These are phyloP conservation scores for Penicillium sclerotiorum DNA, from an alignment of 2,329 filamentous ascomycete species.

Conservation along the genomic window DNA sequence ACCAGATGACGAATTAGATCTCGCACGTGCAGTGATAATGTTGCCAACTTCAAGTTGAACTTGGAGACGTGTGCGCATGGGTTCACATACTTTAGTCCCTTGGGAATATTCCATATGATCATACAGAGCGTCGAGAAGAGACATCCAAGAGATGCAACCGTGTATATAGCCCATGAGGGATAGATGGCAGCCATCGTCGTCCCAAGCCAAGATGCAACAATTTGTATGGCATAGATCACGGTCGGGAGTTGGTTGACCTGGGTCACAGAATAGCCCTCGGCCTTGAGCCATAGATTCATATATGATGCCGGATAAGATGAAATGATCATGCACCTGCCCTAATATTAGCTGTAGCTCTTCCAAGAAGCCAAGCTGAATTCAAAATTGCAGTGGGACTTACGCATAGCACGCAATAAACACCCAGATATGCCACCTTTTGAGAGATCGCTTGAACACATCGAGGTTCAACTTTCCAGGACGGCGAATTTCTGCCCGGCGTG, in stretches of 20 bases:
- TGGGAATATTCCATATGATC: constrained; percentile 55
- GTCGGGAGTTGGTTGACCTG: constrained; percentile 57
- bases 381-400: constrained; percentile 34
- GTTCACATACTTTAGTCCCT: constrained; percentile 49
- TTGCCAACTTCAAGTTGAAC: too few species aligned
- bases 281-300: constrained; percentile 59
- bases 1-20: too few species aligned
- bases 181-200: constrained; percentile 56
- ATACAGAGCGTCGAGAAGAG: constrained; percentile 52
- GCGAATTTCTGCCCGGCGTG: constrained; percentile 27
- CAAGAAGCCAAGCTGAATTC: neutral
- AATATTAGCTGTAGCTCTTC: neutral
- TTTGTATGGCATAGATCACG: constrained; percentile 51
- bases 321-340: constrained; percentile 47
- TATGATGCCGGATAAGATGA: constrained; percentile 50
- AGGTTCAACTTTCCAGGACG: constrained; percentile 46
- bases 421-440: constrained; percentile 56
- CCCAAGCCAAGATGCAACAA: constrained; percentile 53
- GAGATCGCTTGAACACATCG: constrained; percentile 50
- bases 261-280: constrained; percentile 50
- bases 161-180: constrained; percentile 53
- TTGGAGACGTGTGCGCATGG: too few species aligned
- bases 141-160: constrained; percentile 43
- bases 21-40: too few species aligned
- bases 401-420: constrained; percentile 54